These are phyloP conservation scores for Neurospora pannonica DNA, from an alignment of 495 filamentous ascomycete species.

Conservation along the genomic window DNA sequence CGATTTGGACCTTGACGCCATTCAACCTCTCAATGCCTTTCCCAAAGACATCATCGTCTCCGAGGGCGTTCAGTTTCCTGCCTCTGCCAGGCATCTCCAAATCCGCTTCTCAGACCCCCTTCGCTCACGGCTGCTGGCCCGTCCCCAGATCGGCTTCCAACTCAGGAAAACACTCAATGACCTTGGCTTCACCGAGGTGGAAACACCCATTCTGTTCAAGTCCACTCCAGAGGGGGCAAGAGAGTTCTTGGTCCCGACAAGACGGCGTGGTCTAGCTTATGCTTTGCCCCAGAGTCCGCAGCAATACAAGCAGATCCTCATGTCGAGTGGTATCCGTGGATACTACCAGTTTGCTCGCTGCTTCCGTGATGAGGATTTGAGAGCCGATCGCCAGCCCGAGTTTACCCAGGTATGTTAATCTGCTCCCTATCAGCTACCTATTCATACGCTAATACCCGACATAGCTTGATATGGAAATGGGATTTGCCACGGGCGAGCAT, in stretches of 20 bases:
- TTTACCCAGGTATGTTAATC: conserved; percentile 69
- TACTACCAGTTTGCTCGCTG: conserved; percentile 94
- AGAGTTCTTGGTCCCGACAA: conserved; percentile 90
- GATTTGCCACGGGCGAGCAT: conserved; percentile 63
- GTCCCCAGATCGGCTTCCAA: conserved; percentile 46
- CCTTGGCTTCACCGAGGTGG: conserved; percentile 63
- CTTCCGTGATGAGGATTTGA: conserved; percentile 89
- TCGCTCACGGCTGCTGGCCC: conserved; percentile 44
- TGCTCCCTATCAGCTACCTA: background rate
- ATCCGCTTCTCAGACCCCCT: conserved; percentile 60
- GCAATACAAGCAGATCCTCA: conserved; percentile 97
- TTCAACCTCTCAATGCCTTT: conserved; percentile 66
- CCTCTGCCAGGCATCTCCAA: conserved; percentile 73
- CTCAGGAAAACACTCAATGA: conserved; percentile 45
- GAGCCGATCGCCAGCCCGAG: conserved; percentile 91
- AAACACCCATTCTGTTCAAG: conserved; percentile 93
- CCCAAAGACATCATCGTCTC: conserved; percentile 67
- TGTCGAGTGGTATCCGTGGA: conserved; percentile 71
- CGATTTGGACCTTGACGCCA: conserved; percentile 39
- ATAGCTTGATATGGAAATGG: conserved; percentile 87
- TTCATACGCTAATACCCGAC: conserved; percentile 4
- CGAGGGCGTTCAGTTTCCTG: conserved; percentile 58
- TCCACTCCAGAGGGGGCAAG: conserved; percentile 93
- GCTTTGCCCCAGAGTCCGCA: conserved; percentile 93
- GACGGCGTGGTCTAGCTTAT: conserved; percentile 63